Base-by-base conservation (phyloP, 371 early-diverging fungal genomes). In the Mucor piriformis region DNA sequence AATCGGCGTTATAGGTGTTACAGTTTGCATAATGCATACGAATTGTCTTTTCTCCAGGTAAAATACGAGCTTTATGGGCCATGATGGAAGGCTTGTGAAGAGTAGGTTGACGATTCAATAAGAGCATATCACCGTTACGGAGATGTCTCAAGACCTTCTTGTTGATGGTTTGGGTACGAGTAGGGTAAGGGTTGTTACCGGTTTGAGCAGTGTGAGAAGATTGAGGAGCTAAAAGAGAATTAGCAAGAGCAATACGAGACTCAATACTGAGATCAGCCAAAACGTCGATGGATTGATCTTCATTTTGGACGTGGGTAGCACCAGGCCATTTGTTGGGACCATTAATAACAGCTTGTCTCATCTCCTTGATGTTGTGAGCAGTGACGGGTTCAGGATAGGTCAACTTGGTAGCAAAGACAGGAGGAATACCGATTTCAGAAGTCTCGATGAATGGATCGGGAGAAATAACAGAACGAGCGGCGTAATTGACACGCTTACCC, bases 401-500 rank as follows among this genome's bases (percentile, higher is more conserved):
- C 33, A 99, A 83, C 69, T 91, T 94, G 34, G 82, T 84, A 21
- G 99, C 99, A 80, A 99, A 99, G 29, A 94, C 95, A 1, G 95
- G 93, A 15, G 99, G 99, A 27, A 88, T 86, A 67, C 99, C 99
- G 52, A 99, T 97, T 82, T 99, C 99, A 69, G 89, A 90, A 8
- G 99, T 97, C 63, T 97, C 99, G 50, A 99, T 91, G 66, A 96
- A 94, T 3, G 98, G 98, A 80, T 99, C 99, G 2, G 99, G 99
- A 20, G 97, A 96, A 67, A 99, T 99, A 57, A 99, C 99, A 38
- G 96, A 94, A 57, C 99, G 90, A n/a, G 99, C 99, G 8, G 99
- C 96, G 74, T 92, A 99, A 83, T 99, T 99, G 72, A 99, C 99
- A 77, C 99, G 92, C 81, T 99, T 99, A 54, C 99, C 99, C 99